Percentiles rank a stretch among this genome's conserved stretches.
Conservation (phyloP, 2,329 filamentous ascomycete genomes). For the Zasmidium angulare region DNA sequence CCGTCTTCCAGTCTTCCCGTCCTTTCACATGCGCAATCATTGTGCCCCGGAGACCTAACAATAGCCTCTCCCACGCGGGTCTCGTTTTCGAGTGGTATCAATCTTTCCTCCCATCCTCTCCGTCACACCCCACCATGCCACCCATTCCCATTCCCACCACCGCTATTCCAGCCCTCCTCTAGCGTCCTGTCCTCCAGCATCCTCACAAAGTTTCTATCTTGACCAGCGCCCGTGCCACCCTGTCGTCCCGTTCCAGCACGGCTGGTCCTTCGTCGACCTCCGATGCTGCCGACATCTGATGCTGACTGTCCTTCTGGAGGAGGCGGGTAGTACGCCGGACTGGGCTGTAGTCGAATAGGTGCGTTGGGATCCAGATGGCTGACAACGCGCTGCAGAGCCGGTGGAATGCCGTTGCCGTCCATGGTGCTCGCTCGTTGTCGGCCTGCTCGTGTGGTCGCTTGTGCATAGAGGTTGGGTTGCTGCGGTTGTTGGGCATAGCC, state of each 20-base stretch:
- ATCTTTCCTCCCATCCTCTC: background rate
- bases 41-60: too few species aligned
- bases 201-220: slow-evolving; percentile 79
- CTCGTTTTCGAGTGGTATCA: too few species aligned
- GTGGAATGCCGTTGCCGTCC: slow-evolving; percentile 89
- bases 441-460: slow-evolving; percentile 73
- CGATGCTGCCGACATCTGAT: slow-evolving; percentile 62
- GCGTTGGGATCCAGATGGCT: slow-evolving; percentile 94
- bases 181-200: slow-evolving; percentile 91
- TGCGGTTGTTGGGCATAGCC: slow-evolving; percentile 44
- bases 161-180: slow-evolving; percentile 70
- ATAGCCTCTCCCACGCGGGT: too few species aligned
- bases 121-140: slow-evolving; percentile 20
- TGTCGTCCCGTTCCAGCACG: slow-evolving; percentile 43
- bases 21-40: too few species aligned
- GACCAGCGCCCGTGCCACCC: slow-evolving; percentile 54
- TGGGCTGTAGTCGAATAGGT: slow-evolving; percentile 90
- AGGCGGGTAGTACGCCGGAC: slow-evolving; percentile 94
- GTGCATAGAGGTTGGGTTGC: slow-evolving; percentile 72
- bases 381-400: slow-evolving; percentile 88
- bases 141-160: slow-evolving; percentile 13
- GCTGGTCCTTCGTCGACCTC: slow-evolving; percentile 67
- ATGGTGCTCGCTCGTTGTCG: slow-evolving; percentile 92
- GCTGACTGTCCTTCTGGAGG: slow-evolving; percentile 78
- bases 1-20: too few species aligned